Conservation (phyloP, 345 rosid species). For the Psidium friedrichsthalianum region DNA sequence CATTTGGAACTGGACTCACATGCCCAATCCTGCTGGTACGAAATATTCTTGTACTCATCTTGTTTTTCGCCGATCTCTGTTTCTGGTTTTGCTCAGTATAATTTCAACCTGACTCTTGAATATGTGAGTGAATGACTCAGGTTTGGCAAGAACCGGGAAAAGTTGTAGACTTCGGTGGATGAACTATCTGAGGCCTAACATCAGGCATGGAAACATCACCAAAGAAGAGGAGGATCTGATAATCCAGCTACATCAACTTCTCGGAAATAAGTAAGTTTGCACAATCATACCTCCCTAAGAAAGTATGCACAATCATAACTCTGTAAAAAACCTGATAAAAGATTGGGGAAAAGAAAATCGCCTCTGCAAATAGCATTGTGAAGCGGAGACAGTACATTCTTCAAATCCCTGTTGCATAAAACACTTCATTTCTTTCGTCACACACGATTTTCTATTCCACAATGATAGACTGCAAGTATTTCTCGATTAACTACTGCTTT, state of each 20-base stretch:
- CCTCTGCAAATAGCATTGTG: background rate
- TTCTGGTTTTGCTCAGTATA: background rate
- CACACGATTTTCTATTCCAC: background rate
- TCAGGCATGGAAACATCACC: conserved; percentile 1
- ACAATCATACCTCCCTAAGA: background rate
- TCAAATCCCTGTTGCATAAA: background rate
- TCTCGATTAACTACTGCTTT: background rate
- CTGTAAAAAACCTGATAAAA: background rate
- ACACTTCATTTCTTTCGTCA: background rate
- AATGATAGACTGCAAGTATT: background rate
- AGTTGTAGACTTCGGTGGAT: conserved; percentile 13
- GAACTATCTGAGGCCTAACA: conserved; percentile 6
- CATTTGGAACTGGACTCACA: conserved; percentile 7
- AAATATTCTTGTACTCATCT: background rate
- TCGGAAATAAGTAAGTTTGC: conserved; percentile 4
- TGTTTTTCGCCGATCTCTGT: background rate
- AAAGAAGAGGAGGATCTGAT: conserved; percentile 1
- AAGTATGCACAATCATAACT: background rate
- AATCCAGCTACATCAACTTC: background rate
- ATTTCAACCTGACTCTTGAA: background rate
- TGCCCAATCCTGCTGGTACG: background rate
- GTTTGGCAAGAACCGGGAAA: conserved; percentile 5
- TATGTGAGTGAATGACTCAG: background rate
- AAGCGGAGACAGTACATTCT: background rate
- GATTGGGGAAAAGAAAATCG: background rate